phyloP scores from a whole-genome alignment of 2,329 filamentous ascomycete species.

The Microcyclospora pomicola region DNA sequence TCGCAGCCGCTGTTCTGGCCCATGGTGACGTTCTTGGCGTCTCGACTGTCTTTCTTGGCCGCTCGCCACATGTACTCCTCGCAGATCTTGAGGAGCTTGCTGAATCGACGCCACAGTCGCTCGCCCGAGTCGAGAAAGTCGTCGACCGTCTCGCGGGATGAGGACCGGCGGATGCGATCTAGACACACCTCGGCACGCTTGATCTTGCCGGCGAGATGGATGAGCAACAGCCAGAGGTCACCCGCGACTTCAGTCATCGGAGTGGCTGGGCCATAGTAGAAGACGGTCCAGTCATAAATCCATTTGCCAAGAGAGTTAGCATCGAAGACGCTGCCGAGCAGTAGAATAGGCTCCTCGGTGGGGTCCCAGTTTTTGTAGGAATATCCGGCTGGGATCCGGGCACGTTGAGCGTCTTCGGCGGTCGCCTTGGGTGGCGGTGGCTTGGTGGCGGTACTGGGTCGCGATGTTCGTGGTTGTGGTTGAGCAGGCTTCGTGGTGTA shows the following conservation, averaged over 20 bases:
- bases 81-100: conserved; percentile 75
- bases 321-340: conserved; percentile 91
- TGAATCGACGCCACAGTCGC: conserved; percentile 71
- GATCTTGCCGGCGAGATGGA: conserved; percentile 85
- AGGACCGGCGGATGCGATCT: conserved; percentile 54
- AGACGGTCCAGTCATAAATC: conserved; percentile 99
- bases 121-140: conserved; percentile 87
- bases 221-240: conserved; percentile 87
- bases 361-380: conserved; percentile 98
- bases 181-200: conserved; percentile 76
- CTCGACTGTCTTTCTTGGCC: conserved; percentile 53
- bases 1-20: conserved; percentile 86
- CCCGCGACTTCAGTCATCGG: conserved; percentile 85
- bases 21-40: conserved; percentile 54
- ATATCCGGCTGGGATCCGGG: conserved; percentile 73
- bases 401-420: conserved; percentile 48
- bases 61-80: conserved; percentile 92
- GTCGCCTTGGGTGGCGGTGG: conserved; percentile 38
- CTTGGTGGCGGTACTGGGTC: conserved; percentile 26
- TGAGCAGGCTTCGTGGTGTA: conserved; percentile 42
- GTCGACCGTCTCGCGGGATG: conserved; percentile 67
- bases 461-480: conserved; percentile 26
- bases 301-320: conserved; percentile 96
- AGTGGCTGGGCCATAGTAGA: conserved; percentile 65
- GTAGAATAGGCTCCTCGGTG: conserved; percentile 79